Evolutionary conservation across 2,329 filamentous ascomycete genomes (phyloP).

Genomic region (Epichloe festucae): DNA sequence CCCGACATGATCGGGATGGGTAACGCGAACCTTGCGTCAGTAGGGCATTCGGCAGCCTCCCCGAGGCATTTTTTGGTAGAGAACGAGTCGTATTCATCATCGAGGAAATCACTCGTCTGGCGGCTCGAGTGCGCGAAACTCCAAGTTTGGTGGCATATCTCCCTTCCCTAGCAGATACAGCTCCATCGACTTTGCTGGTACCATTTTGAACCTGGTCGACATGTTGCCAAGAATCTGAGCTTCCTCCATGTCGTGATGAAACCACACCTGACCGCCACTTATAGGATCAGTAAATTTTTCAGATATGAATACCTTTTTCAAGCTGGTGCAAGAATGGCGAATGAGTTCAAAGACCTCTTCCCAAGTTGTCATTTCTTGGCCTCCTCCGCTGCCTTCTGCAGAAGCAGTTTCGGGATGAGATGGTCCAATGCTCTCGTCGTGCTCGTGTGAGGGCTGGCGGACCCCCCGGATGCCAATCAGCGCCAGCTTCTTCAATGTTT

Average conservation of each 20-base stretch:
- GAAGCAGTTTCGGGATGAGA: background rate
- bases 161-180: background rate
- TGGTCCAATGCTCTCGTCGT: background rate
- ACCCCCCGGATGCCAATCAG: background rate
- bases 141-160: background rate
- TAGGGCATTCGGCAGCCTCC: background rate
- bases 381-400: background rate
- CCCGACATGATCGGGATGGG: background rate
- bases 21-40: background rate
- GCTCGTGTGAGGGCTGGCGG: background rate
- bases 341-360: background rate
- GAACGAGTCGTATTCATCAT: background rate
- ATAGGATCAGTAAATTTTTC: background rate
- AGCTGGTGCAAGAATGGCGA: background rate
- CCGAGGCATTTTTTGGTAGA: background rate
- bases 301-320: background rate
- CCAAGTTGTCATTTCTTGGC: background rate
- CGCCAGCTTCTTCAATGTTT: background rate
- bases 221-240: background rate
- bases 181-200: background rate
- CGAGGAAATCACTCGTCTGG: background rate
- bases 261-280: background rate
- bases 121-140: background rate
- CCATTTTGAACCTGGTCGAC: background rate
- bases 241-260: background rate